Evolutionary conservation across 495 filamentous ascomycete species (phyloP), one percentile per base, ranked within the genome.

Genomic region (Usnea hakonensis): DNA sequence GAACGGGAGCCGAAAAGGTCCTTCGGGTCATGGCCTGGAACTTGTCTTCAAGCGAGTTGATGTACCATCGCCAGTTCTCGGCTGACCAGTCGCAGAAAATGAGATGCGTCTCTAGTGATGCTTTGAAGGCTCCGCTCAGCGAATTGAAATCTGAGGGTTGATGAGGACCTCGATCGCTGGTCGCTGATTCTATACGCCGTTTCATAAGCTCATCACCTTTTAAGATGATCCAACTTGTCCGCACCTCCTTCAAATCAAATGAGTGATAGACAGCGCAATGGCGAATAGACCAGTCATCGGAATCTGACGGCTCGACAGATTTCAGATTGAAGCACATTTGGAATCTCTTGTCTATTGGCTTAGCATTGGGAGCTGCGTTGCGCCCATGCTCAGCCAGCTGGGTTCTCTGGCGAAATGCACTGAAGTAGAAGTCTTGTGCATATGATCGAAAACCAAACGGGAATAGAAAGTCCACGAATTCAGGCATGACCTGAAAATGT

Each of bases 51-150:
- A 80, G 69, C 55, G 63, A 69, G 40, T 74, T 74, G 16, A 80
- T 70, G 62, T 79, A 80, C 68, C 76, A 77, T 23, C 74, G 65
- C 78, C 79, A 81, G 58, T 73, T 72, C 53, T 80, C 79, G 26
- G 57, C 68, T 33, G 75, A 74, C 78, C 78, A 80, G 46, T 80
- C 74, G 43, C 71, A 70, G 28, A 77, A 59, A 13, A 79, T 67
- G n/a, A 76, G 56, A 55, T 81, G 78, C 3, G 68, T 70, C 28
- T 67, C 64, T 11, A 81, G 66, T 14, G 72, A 64, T 16, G 73
- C 64, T 21, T 63, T 43, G 46, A 81, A 74, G 11, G 70, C 69
- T 13, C 62, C 44, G 21, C 69, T 65, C 13, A 65, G 61, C 16
- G 67, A 67, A 17, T 57, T 38, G 40, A 71, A 73, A 3, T 64